A percentile compares a stretch with the other conserved stretches of the same genome.
Evolutionary conservation across 768 basidiomycete genomes (phyloP).

Genomic region (Lactifluus rugatus): DNA sequence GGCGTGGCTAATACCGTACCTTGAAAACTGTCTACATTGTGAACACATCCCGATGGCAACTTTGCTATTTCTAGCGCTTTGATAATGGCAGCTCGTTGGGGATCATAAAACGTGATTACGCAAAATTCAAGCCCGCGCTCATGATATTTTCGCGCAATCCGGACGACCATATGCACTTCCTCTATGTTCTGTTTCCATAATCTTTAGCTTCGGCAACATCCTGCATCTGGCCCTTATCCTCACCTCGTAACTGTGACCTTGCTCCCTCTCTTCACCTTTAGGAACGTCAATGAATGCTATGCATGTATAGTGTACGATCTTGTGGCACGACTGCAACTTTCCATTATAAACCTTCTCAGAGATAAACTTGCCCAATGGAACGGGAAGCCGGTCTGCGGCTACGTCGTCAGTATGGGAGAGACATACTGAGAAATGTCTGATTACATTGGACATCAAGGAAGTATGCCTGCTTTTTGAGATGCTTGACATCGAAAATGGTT

Average conservation of each 20-base stretch:
- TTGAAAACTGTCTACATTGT: constrained; percentile 12
- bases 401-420: neutral
- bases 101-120: constrained; percentile 47
- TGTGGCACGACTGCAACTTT: constrained; percentile 33
- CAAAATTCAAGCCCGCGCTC: constrained; percentile 27
- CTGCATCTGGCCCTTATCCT: neutral
- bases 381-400: constrained; percentile 42
- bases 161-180: constrained; percentile 4
- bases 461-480: constrained; percentile 26
- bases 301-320: constrained; percentile 27
- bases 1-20: neutral
- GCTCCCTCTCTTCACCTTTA: constrained; percentile 30
- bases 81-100: constrained; percentile 38
- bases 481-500: constrained; percentile 41
- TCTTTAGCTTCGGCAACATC: neutral
- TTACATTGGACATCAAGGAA: constrained; percentile 44
- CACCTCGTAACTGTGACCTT: constrained; percentile 22
- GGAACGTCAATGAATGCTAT: constrained; percentile 37
- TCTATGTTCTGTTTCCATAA: neutral
- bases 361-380: constrained; percentile 39
- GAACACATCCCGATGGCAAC: constrained; percentile 26
- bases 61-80: constrained; percentile 27
- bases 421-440: neutral
- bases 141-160: constrained; percentile 3
- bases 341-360: constrained; percentile 35